Evolutionary conservation across 192 early-diverging fungal genomes (phyloP).

Genomic region (Linnemannia schmuckeri): DNA sequence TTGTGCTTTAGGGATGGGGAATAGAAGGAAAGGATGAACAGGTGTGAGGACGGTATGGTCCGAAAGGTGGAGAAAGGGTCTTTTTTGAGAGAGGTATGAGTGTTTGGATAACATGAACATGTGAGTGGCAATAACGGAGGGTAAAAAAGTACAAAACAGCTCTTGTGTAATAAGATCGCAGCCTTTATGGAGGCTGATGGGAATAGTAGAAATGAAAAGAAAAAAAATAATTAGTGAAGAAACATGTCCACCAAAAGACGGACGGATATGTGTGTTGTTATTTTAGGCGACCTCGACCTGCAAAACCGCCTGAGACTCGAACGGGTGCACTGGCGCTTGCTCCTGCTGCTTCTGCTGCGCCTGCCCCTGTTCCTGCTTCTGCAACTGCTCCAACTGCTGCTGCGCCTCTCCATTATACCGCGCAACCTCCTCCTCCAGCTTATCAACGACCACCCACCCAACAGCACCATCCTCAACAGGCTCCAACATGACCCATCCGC

Average conservation of each 20-base stretch:
- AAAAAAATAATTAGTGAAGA: neutral
- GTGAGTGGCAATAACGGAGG: neutral
- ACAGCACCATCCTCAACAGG: constrained; percentile 45
- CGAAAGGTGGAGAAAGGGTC: neutral
- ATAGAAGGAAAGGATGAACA: neutral
- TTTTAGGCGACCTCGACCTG: constrained; percentile 5
- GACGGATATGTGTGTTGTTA: neutral
- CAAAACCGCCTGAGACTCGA: neutral
- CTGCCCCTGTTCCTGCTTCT: neutral
- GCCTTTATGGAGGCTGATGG: neutral
- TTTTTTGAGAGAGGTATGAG: neutral
- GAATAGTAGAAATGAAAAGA: neutral
- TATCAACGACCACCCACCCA: constrained; percentile 47
- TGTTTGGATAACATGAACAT: neutral
- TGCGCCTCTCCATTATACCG: neutral
- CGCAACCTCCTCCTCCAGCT: constrained; percentile 25
- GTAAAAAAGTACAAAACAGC: neutral
- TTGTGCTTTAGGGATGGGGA: neutral
- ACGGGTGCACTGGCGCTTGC: neutral
- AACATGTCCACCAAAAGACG: neutral
- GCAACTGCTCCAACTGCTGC: constrained; percentile 1
- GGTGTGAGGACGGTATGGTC: neutral
- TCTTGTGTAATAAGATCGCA: neutral
- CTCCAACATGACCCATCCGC: constrained; percentile 51
- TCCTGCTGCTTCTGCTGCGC: neutral